phyloP scores from a whole-genome alignment of 306 rosid genomes.

The Astragalus membranaceus region DNA sequence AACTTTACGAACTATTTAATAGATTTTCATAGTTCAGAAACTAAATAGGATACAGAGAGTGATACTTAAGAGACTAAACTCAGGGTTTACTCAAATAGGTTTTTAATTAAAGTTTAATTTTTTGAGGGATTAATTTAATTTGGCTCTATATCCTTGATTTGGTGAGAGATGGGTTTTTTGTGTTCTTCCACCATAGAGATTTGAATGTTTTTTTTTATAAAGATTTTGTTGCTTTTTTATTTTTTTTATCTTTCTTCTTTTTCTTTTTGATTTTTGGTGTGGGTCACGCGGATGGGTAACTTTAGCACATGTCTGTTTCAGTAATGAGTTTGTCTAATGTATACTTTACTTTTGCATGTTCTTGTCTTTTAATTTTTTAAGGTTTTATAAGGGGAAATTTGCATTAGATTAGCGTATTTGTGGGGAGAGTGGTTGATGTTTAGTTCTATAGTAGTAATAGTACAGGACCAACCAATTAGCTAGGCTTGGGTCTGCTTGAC shows the following conservation, averaged over 20 bases:
- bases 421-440: slow-evolving; percentile 28
- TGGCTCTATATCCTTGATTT: slow-evolving; percentile 12
- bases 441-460: slow-evolving; percentile 9
- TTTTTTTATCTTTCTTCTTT: slow-evolving; percentile 1
- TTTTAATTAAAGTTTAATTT: too few species aligned
- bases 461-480: slow-evolving; percentile 10
- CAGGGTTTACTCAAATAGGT: too few species aligned
- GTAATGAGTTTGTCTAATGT: slow-evolving; percentile 43
- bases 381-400: slow-evolving; percentile 19
- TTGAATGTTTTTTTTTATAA: slow-evolving; percentile 24
- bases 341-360: slow-evolving; percentile 32
- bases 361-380: slow-evolving; percentile 1
- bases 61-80: too few species aligned
- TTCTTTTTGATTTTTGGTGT: slow-evolving; percentile 27
- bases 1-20: too few species aligned
- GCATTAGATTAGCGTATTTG: slow-evolving; percentile 21
- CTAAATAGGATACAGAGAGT: too few species aligned
- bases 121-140: background rate
- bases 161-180: slow-evolving; percentile 73
- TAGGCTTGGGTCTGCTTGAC: background rate
- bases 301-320: slow-evolving; percentile 40
- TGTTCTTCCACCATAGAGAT: slow-evolving; percentile 59
- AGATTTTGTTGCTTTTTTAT: too few species aligned
- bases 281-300: slow-evolving; percentile 50
- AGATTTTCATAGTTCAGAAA: too few species aligned